Percentiles rank a stretch among this genome's conserved stretches.
Conservation (phyloP, 768 basidiomycete species). For the Lenzites betulinus region DNA sequence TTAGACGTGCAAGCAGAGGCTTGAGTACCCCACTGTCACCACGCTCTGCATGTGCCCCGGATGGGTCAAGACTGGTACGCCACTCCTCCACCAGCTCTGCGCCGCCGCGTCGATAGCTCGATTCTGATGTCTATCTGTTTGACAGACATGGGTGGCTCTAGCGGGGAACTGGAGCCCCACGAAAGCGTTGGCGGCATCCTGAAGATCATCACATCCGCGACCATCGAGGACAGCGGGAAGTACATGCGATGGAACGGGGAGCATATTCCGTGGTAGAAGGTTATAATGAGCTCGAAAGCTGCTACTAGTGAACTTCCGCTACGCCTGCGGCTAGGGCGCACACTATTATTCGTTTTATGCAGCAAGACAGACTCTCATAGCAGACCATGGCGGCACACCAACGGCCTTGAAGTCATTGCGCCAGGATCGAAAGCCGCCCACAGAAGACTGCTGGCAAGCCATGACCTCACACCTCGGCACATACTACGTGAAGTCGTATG, state of each 20-base stretch:
- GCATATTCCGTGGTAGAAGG: constrained; percentile 31
- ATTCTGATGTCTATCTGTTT: background rate
- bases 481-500: too few species aligned
- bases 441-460: too few species aligned
- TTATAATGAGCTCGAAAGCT: too few species aligned
- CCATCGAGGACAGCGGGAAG: constrained; percentile 31
- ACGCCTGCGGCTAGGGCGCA: too few species aligned
- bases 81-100: background rate
- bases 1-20: constrained; percentile 31
- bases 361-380: too few species aligned
- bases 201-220: constrained; percentile 28
- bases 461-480: too few species aligned
- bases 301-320: too few species aligned
- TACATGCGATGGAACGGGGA: constrained; percentile 35
- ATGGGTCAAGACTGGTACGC: constrained; percentile 42
- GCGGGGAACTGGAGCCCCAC: constrained; percentile 28
- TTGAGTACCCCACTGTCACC: constrained; percentile 35
- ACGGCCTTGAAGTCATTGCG: too few species aligned
- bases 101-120: too few species aligned
- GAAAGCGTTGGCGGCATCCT: constrained; percentile 34
- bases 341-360: background rate
- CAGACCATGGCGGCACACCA: too few species aligned
- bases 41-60: constrained; percentile 37
- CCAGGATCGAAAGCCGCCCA: too few species aligned
- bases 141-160: constrained; percentile 36